Conservation (phyloP, 257 asterid genomes). For the Ligustrum vulgare region DNA sequence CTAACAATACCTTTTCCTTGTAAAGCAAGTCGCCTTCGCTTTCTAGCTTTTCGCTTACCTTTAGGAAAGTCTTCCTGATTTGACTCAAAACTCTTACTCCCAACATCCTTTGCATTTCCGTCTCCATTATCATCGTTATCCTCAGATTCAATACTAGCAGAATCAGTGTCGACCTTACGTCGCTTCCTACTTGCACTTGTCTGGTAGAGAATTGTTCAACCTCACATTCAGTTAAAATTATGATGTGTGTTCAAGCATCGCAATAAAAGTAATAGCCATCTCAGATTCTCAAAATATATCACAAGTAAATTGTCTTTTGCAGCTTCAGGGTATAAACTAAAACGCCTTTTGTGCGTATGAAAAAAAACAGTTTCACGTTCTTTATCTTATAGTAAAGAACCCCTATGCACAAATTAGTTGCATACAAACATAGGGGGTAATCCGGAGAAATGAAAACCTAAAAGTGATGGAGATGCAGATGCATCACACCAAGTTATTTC, state of each 20-base stretch:
- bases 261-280: not conserved
- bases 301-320: too few relatives aligned
- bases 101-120: constrained; percentile 38
- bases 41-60: constrained; percentile 83
- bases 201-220: constrained; percentile 42
- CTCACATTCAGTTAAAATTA: constrained; percentile 10
- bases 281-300: not conserved
- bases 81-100: constrained; percentile 58
- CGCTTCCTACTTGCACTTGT: constrained; percentile 72
- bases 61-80: constrained; percentile 83
- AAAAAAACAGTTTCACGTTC: too few relatives aligned
- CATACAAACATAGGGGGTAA: too few relatives aligned
- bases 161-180: constrained; percentile 62
- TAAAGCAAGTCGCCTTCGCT: constrained; percentile 66
- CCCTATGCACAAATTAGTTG: too few relatives aligned
- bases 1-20: constrained; percentile 69
- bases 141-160: constrained; percentile 62
- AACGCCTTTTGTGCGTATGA: too few relatives aligned
- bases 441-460: too few relatives aligned
- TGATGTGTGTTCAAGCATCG: not conserved
- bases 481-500: not conserved
- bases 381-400: too few relatives aligned
- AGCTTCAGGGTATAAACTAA: too few relatives aligned
- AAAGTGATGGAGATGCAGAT: not conserved
- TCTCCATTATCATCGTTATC: constrained; percentile 54